phyloP scores from a whole-genome alignment of 139 green algal species.

The Mychonastes homosphaera region DNA sequence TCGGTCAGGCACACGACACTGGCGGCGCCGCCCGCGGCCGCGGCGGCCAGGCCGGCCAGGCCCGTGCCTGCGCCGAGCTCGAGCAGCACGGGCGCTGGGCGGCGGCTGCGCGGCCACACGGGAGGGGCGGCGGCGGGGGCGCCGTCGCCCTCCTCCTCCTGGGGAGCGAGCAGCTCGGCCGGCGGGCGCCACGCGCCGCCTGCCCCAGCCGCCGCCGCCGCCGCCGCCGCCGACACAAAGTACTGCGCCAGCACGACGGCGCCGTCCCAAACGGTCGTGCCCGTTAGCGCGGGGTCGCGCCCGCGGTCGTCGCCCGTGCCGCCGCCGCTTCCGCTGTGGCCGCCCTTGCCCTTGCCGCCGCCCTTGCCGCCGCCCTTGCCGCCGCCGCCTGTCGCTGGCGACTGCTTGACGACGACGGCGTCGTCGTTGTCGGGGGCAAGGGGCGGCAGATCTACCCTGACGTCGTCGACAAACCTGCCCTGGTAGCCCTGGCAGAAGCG shows the following conservation, averaged over 20 bases:
- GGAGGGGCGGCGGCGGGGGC: too few relatives aligned
- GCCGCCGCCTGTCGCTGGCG: too few relatives aligned
- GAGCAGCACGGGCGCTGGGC: background rate
- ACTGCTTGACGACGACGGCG: too few relatives aligned
- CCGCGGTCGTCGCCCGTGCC: too few relatives aligned
- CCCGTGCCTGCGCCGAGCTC: background rate
- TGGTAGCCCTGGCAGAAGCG: constrained; percentile 21
- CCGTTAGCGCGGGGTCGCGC: too few relatives aligned
- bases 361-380: too few relatives aligned
- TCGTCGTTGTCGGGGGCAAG: too few relatives aligned
- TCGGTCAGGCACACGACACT: constrained; percentile 23
- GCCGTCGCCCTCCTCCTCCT: too few relatives aligned
- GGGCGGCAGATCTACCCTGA: constrained; percentile 22
- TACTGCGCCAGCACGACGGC: constrained; percentile 21
- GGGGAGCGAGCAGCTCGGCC: too few relatives aligned
- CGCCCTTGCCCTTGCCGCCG: too few relatives aligned
- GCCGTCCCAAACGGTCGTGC: constrained; percentile 28
- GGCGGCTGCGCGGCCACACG: background rate
- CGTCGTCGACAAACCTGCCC: constrained; percentile 23
- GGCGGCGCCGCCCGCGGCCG: too few relatives aligned
- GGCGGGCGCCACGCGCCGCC: background rate
- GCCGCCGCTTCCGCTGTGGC: too few relatives aligned
- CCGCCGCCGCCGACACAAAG: constrained; percentile 7
- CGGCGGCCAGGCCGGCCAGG: constrained; percentile 4
- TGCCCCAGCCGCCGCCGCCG: background rate